Evolutionary conservation across 2,329 filamentous ascomycete species (phyloP).

Genomic region (Samsoniella hepiali): DNA sequence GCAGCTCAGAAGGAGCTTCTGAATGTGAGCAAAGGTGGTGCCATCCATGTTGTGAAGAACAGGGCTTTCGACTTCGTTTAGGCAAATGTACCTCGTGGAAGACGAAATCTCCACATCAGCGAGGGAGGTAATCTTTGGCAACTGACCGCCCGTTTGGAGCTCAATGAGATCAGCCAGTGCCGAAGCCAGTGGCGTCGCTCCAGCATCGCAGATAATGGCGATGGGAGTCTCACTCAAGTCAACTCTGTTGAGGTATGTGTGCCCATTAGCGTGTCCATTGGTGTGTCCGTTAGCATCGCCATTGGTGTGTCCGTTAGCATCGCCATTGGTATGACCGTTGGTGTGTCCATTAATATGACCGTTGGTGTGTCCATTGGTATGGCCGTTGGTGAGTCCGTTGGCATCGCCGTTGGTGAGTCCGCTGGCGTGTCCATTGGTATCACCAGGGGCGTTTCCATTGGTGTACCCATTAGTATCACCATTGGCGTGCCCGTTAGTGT

Average conservation of each 20-base stretch:
- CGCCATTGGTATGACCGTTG: conserved; percentile 7
- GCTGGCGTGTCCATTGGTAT: neutral
- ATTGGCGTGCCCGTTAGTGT: neutral
- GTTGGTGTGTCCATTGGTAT: neutral
- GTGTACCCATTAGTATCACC: neutral
- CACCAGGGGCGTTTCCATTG: neutral
- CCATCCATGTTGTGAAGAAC: conserved; percentile 40
- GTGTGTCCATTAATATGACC: neutral
- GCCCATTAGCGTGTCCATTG: neutral
- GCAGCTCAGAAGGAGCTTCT: conserved; percentile 33
- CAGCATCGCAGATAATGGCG: conserved; percentile 27
- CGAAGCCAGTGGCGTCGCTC: conserved; percentile 22
- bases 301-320: neutral
- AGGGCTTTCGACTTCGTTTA: conserved; percentile 43
- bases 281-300: neutral
- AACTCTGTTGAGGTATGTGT: neutral
- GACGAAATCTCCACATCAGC: conserved; percentile 20
- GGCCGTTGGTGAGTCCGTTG: neutral
- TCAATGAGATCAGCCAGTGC: conserved; percentile 25
- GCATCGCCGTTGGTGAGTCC: neutral
- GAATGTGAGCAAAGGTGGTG: conserved; percentile 37
- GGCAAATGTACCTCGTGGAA: conserved; percentile 34
- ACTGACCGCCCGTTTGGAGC: conserved; percentile 23
- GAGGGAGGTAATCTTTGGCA: conserved; percentile 24
- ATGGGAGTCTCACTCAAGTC: conserved; percentile 21